Conservation (phyloP, 371 early-diverging fungal genomes). For the Mortierella sp. region DNA sequence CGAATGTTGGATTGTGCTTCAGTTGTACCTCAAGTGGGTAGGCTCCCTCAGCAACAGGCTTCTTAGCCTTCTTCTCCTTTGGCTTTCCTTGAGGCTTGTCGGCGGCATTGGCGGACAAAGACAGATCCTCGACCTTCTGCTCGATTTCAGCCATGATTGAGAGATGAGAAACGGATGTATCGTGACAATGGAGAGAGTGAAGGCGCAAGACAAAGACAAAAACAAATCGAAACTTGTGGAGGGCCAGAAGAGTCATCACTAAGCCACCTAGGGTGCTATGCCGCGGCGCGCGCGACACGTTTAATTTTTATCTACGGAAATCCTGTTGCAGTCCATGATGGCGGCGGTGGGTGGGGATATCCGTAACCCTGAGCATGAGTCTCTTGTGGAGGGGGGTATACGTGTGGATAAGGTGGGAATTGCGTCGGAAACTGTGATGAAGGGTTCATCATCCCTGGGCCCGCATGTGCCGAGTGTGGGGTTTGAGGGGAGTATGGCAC, state of each 20-base stretch:
- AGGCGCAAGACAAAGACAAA: slow-evolving; percentile 1
- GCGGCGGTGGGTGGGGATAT: slow-evolving; percentile 2
- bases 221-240: not conserved
- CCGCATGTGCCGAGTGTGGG: not conserved
- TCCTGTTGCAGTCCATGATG: slow-evolving; percentile 1
- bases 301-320: not conserved
- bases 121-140: slow-evolving; percentile 53
- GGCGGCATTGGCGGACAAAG: slow-evolving; percentile 32
- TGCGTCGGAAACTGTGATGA: not conserved
- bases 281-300: no score
- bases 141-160: slow-evolving; percentile 53
- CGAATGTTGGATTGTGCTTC: slow-evolving; percentile 1
- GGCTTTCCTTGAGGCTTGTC: slow-evolving; percentile 55
- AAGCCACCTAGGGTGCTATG: no score
- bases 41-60: slow-evolving; percentile 54
- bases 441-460: not conserved
- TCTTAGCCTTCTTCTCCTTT: slow-evolving; percentile 69
- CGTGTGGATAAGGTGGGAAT: slow-evolving; percentile 12
- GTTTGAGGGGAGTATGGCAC: not conserved
- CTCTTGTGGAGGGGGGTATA: slow-evolving; percentile 4
- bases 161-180: not conserved
- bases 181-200: slow-evolving; percentile 6
- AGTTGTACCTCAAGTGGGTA: slow-evolving; percentile 67
- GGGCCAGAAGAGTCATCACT: no score
- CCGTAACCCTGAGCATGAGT: not conserved